Conservation (phyloP, 768 basidiomycete genomes). For the Pleurotus tuber-regium region DNA sequence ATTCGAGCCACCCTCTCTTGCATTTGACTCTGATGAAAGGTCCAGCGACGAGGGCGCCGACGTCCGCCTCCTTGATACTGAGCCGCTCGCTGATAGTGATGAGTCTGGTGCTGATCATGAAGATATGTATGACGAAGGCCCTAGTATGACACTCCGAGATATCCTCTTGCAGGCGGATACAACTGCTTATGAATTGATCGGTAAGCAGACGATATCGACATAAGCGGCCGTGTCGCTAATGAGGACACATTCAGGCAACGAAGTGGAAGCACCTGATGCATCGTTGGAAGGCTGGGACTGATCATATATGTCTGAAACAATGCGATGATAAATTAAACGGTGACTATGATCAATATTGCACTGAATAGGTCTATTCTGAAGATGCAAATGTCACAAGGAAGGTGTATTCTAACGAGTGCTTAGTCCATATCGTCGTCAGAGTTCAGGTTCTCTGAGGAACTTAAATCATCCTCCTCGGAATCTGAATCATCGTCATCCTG, state of each 20-base stretch:
- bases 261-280: background rate
- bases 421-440: too few species aligned
- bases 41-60: slow-evolving; percentile 4
- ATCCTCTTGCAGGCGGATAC: slow-evolving; percentile 40
- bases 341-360: too few species aligned
- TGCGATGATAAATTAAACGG: too few species aligned
- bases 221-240: background rate
- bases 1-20: background rate
- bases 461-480: too few species aligned
- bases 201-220: slow-evolving; percentile 16
- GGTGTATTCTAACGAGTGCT: too few species aligned
- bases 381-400: too few species aligned
- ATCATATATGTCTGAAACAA: too few species aligned
- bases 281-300: slow-evolving; percentile 3
- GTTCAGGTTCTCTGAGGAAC: too few species aligned
- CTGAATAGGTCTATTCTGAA: too few species aligned
- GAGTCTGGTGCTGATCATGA: slow-evolving; percentile 23
- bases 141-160: slow-evolving; percentile 48
- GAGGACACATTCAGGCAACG: background rate
- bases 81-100: slow-evolving; percentile 1
- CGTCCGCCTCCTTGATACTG: background rate
- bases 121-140: slow-evolving; percentile 33
- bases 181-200: slow-evolving; percentile 36
- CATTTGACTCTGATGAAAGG: background rate
- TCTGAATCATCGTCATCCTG: too few species aligned